Evolutionary conservation across 108 stramenopile genomes (phyloP), one percentile per base, ranked within the genome.

Genomic region (Chaetoceros tenuissimus): DNA sequence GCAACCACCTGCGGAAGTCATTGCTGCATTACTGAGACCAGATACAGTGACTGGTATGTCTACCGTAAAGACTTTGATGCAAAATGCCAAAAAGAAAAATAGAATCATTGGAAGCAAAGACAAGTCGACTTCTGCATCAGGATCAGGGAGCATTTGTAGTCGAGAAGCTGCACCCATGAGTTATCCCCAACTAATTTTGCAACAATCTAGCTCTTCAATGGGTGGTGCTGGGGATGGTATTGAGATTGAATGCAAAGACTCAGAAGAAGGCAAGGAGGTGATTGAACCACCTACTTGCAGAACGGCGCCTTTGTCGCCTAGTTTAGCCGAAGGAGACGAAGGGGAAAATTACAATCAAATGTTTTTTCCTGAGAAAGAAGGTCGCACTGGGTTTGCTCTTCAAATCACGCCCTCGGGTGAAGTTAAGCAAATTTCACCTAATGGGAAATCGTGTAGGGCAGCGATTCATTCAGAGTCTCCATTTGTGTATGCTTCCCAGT

Each of bases 1-100:
- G 48, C 23, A 59, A 28, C 72, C 72, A 31, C 66, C 72, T 0
- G 24, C 57, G n/a, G 28, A 51, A 44, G 72, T 73, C 10, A 45
- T 72, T 25, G 23, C 24, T 0, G 45, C 49, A 23, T 31, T 69
- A 18, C 53, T 71, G 45, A 22, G 19, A 21, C 16, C 22, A 24
- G 23, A 59, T 52, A 24, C 48, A 23, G 2, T 46, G 24, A 24
- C 44, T 24, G 43, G 22, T 2, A 28, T 55, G 55, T 34, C 40
- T 20, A 28, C 43, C n/a, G 31, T 51, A 30, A 25, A 24, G 21
- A 44, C 46, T 28, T 24, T 56, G 54, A 27, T 23, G 17, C 24
- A 31, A 26, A 22, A 53, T 10, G 16, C 40, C 18, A 21, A 20
- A 8, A 21, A 29, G 7, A 29, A 30, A 2, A 29, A 55, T 3